Base-by-base conservation (phyloP, 139 green algal genomes). In the Chlamydomonas sphaeroides region DNA sequence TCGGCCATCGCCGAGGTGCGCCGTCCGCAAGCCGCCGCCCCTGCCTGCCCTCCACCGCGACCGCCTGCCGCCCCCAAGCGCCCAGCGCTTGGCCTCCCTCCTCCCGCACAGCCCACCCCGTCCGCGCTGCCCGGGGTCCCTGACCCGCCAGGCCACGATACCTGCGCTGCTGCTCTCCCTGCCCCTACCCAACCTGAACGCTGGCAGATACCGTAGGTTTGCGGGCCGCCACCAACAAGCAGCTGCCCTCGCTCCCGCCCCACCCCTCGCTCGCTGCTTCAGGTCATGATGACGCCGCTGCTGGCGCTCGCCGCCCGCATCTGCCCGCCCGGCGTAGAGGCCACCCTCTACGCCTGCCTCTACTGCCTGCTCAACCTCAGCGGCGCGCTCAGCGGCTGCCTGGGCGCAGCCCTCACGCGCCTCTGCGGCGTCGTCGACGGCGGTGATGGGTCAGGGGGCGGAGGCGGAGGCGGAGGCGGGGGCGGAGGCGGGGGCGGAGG, bases 261-360 rank as follows among this genome's bases (percentile, higher is more conserved):
- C 10, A 26, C 53, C 45, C 45, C 45, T 10, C 62, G n/a, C 28
- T 59, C 10, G 5, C 28, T 20, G 39, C 67, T 3, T 3, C 63
- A 93, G 87, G 90, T 97, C 20, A 88, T 89, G 35, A 98, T 98
- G 88, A 96, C 98, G 91, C 95, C 95, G 8, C 83, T 97, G 17
- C 89, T 98, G 41, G 95, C 98, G 35, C 88, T 98, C 8, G 91
- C 95, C 5, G 94, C 95, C 8, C 80, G 72, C 65, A 57, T 87
- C 30, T 87, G 82, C 72, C 82, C 82, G 18, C 66, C 92, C 90
- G 93, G 93, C 6, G 92, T 98, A n/a, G 95, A 98, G 85, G 95
- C 95, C n/a, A 97, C 95, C 1, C 87, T 98, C 14, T 98, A 96
- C 90, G 95, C 95, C 33, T 92, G 92, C n/a, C 85, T 98, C 32